Conservation (phyloP, 2,329 filamentous ascomycete genomes). For the Trichoderma polysporum region DNA sequence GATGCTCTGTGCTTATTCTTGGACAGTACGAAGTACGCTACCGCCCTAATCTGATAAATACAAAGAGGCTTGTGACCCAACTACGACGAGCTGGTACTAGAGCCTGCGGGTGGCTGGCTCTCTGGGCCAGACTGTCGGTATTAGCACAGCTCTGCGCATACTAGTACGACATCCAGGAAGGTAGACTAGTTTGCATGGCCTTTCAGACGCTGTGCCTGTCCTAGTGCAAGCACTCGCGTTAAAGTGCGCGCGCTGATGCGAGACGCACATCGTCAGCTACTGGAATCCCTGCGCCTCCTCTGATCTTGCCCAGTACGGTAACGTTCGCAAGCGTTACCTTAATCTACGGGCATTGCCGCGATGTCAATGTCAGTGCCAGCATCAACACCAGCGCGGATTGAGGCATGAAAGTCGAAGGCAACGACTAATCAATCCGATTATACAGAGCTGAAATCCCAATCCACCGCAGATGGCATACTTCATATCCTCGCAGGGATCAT, state of each 20-base stretch:
- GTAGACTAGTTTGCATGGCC: neutral
- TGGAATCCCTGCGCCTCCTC: neutral
- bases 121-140: slow-evolving; percentile 9
- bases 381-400: neutral
- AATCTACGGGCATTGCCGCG: neutral
- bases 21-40: neutral
- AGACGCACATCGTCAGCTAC: neutral
- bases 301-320: neutral
- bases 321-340: neutral
- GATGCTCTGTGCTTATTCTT: neutral
- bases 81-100: slow-evolving; percentile 11
- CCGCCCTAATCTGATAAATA: neutral
- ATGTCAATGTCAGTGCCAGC: neutral
- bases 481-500: neutral
- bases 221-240: neutral
- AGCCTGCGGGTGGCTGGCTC: slow-evolving; percentile 13
- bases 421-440: neutral
- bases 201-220: slow-evolving; percentile 1
- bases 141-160: neutral
- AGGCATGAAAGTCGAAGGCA: neutral
- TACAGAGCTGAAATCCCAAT: neutral
- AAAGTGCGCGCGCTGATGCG: slow-evolving; percentile 10
- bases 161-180: neutral
- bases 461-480: neutral
- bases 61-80: slow-evolving; percentile 1